Evolutionary conservation across 2,329 filamentous ascomycete species (phyloP).

Genomic region (Clarireedia sp.): DNA sequence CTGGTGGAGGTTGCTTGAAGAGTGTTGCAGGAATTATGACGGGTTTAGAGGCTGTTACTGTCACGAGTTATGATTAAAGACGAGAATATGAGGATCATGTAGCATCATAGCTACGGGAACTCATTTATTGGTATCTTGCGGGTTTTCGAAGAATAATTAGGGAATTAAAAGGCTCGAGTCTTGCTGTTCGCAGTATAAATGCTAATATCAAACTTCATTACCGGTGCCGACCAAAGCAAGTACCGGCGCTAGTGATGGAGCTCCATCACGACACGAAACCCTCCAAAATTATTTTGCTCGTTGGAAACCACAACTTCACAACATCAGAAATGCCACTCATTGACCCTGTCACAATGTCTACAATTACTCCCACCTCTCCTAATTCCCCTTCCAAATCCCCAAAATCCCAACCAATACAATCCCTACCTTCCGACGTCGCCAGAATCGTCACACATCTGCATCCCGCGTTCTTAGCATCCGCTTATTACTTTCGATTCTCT

Average conservation of each 20-base stretch:
- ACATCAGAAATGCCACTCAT: slow-evolving; percentile 24
- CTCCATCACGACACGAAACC: slow-evolving; percentile 1
- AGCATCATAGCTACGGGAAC: background rate
- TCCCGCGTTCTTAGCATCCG: slow-evolving; percentile 55
- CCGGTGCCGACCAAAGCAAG: background rate
- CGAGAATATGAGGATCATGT: background rate
- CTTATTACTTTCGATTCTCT: slow-evolving; percentile 56
- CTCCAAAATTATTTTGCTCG: background rate
- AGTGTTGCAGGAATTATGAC: background rate
- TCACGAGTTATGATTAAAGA: background rate
- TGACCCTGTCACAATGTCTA: slow-evolving; percentile 28
- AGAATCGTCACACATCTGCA: slow-evolving; percentile 57
- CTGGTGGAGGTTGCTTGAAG: background rate
- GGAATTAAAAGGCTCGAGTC: too few relatives aligned
- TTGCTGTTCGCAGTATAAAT: background rate
- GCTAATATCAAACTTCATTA: background rate
- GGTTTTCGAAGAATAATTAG: too few relatives aligned
- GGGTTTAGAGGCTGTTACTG: background rate
- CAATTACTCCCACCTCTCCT: slow-evolving; percentile 8
- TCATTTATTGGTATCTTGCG: too few relatives aligned
- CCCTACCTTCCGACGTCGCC: slow-evolving; percentile 32
- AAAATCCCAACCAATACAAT: slow-evolving; percentile 25
- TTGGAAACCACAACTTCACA: background rate
- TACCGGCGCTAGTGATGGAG: slow-evolving; percentile 7
- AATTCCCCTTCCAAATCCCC: background rate